Conservation (phyloP, 129 eudicot species). For the Chrysanthemum seticuspe region DNA sequence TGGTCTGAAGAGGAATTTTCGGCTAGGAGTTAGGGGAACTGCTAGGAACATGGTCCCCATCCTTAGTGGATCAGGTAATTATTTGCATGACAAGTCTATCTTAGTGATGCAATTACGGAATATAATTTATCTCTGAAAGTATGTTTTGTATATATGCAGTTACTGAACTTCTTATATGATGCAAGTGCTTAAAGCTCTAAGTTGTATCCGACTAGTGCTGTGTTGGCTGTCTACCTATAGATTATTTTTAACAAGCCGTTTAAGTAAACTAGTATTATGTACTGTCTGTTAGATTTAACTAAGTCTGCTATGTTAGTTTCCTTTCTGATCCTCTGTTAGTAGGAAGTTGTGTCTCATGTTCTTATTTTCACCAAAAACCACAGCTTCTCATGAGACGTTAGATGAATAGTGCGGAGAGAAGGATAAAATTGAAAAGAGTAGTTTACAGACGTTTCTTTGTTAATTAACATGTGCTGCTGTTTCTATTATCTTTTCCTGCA, state of each 20-base stretch:
- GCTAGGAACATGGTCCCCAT: constrained; percentile 92
- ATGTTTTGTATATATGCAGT: constrained; percentile 4
- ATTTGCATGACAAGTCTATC: background rate
- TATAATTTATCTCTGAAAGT: constrained; percentile 1
- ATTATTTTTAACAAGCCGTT: background rate
- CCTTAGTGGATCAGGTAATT: constrained; percentile 81
- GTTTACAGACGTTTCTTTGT: background rate
- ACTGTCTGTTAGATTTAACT: background rate
- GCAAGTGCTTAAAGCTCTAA: constrained; percentile 4
- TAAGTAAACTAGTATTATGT: constrained; percentile 2
- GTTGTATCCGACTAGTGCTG: background rate
- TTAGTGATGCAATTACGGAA: background rate
- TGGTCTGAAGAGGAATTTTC: constrained; percentile 91
- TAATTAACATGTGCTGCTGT: background rate
- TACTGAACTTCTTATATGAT: constrained; percentile 2
- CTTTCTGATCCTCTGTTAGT: background rate
- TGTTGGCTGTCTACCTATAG: too few species aligned
- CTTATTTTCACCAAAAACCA: background rate
- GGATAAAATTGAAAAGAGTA: background rate
- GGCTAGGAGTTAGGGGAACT: constrained; percentile 96
- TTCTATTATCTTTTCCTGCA: constrained; percentile 36
- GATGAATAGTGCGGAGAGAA: background rate
- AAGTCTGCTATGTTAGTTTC: background rate
- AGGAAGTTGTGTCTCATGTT: background rate
- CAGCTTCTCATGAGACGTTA: constrained; percentile 16